Base-by-base conservation (phyloP, 768 basidiomycete species). In the Suillus discolor region DNA sequence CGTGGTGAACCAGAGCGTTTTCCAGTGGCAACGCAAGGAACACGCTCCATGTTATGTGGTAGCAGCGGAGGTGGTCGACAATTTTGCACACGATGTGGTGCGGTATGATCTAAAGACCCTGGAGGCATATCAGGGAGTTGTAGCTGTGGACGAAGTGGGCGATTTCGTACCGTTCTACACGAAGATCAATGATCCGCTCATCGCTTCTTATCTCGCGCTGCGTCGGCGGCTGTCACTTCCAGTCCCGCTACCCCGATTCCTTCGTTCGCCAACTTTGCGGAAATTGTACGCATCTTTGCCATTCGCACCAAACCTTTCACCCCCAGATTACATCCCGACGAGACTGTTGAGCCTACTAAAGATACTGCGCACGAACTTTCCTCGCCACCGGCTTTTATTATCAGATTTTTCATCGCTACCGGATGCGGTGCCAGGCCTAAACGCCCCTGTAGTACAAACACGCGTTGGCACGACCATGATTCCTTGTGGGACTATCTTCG, bases 21-120 rank as follows among this genome's bases (percentile, higher is more conserved):
- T 97, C 72, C 90, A 90, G 49, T 97, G 94, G 93, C 81, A 89
- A 61, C 82, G 77, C 39, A 85, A 80, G 63, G 92, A 94, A 67
- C 82, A 87, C 0, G 87, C 94, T 4, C 92, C 94, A 45, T 98
- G 97, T 77, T 98, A 91, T 76, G 90, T 99, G 71, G 76, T 99
- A 28, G 96, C 95, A 2, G 86, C 98, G 83, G 97, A 99, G 80
- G 97, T 99, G 41, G 85, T 97, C 91, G 97, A 99, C 78, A 99
- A 99, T 77, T 97, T 98, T 71, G 91, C 95, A 1, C 97, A 99
- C 74, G 97, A 99, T 73, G 84, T 97, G 71, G 84, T 99, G 49
- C 92, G 97, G 41, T 99, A 98, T 72, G 91, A 96, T 73, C 79
- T 92, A 54, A 79, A 83, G 34, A 93, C 92, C 2, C 82, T 94